These are phyloP conservation scores for Xylaria sp. DNA, from an alignment of 2,329 filamentous ascomycete genomes.

Conservation along the genomic window DNA sequence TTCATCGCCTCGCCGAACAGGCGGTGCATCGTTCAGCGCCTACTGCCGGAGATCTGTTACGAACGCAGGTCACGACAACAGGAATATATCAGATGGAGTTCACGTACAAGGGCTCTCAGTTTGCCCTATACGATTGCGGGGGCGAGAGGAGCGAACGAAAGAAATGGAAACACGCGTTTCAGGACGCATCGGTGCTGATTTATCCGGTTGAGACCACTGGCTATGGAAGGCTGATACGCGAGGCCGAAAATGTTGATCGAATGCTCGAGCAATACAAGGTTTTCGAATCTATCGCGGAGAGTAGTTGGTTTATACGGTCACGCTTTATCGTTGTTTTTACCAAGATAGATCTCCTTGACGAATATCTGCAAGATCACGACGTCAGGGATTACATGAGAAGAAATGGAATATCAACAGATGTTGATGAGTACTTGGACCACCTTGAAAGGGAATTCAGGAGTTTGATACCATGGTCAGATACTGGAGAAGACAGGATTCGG, in stretches of 20 bases:
- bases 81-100: conserved; percentile 17
- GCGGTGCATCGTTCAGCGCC: neutral
- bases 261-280: conserved; percentile 22
- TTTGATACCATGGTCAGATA: neutral
- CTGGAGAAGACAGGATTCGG: conserved; percentile 5
- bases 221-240: conserved; percentile 5
- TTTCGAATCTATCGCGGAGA: conserved; percentile 8
- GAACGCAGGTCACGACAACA: conserved; percentile 22
- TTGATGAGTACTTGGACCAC: neutral
- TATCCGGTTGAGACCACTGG: conserved; percentile 26
- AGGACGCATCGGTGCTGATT: conserved; percentile 19
- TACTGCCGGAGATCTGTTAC: conserved; percentile 15
- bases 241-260: conserved; percentile 1
- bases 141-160: conserved; percentile 26
- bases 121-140: conserved; percentile 19
- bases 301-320: neutral
- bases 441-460: conserved; percentile 1
- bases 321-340: conserved; percentile 32
- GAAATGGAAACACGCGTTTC: conserved; percentile 27
- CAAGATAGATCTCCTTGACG: conserved; percentile 30
- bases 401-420: neutral
- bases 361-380: neutral
- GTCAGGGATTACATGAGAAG: neutral
- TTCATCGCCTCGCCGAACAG: conserved; percentile 15
- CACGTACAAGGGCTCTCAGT: neutral